phyloP scores from a whole-genome alignment of 2,329 filamentous ascomycete genomes.

The Septoria petroselini region DNA sequence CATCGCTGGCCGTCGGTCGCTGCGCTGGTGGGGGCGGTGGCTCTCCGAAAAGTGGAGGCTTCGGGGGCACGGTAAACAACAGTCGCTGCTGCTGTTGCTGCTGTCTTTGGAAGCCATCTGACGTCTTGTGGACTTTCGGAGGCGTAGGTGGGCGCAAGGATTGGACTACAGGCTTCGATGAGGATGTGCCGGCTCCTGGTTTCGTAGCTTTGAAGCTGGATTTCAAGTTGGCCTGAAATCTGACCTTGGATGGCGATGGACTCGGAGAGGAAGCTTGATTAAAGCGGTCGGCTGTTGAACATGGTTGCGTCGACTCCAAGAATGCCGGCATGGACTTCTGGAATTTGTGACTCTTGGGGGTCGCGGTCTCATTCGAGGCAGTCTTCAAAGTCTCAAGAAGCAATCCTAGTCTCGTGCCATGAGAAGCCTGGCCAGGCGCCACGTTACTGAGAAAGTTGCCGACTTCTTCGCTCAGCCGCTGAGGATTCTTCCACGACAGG shows the following conservation, averaged over 20 bases:
- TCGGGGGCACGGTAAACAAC: not conserved
- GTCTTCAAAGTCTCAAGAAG: not conserved
- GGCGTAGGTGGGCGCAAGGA: not conserved
- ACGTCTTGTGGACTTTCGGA: not conserved
- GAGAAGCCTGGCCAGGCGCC: not conserved
- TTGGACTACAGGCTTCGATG: not conserved
- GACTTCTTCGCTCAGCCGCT: not conserved
- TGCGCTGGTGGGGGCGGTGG: not conserved
- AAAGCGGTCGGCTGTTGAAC: not conserved
- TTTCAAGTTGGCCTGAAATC: not conserved
- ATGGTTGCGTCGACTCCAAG: not conserved
- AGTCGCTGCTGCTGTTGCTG: not conserved
- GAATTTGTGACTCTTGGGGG: not conserved
- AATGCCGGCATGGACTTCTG: not conserved
- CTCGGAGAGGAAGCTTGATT: not conserved
- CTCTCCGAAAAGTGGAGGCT: not conserved
- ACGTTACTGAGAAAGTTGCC: conserved; percentile 4
- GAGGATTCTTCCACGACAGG: conserved; percentile 11
- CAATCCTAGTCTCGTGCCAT: not conserved
- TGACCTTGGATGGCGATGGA: not conserved
- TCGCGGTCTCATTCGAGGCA: not conserved
- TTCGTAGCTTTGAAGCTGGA: conserved; percentile 2
- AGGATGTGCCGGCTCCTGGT: not conserved
- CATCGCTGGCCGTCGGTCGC: no score
- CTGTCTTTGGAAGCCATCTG: not conserved